These are phyloP conservation scores for Alternaria sp. DNA, from an alignment of 2,329 filamentous ascomycete species.

Conservation along the genomic window DNA sequence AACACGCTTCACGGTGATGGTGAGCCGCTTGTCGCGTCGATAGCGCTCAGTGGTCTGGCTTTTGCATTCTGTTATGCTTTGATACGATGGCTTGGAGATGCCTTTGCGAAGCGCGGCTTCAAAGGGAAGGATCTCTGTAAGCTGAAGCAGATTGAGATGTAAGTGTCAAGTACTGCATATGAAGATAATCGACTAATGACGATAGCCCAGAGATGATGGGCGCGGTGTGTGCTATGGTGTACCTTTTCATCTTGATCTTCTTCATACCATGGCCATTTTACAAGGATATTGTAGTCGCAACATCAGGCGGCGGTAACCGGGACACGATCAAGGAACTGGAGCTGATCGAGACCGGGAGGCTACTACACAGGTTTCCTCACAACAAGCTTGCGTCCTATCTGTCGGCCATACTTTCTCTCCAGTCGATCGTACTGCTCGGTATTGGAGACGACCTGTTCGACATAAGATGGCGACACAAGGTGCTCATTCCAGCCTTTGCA, in stretches of 20 bases:
- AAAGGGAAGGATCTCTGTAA: slow-evolving; percentile 91
- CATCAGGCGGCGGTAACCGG: slow-evolving; percentile 89
- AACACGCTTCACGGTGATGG: slow-evolving; percentile 85
- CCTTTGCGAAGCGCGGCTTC: slow-evolving; percentile 86
- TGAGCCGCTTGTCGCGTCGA: slow-evolving; percentile 84
- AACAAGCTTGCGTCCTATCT: slow-evolving; percentile 96
- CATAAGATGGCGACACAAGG: slow-evolving; percentile 98
- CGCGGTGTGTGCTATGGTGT: slow-evolving; percentile 88
- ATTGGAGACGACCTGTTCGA: slow-evolving; percentile 97
- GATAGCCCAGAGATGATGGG: slow-evolving; percentile 91
- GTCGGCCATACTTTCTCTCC: slow-evolving; percentile 89
- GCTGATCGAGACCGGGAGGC: slow-evolving; percentile 79
- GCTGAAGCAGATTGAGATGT: slow-evolving; percentile 75
- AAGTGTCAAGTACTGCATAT: slow-evolving; percentile 37
- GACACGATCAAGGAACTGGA: slow-evolving; percentile 79
- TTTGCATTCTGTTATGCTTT: slow-evolving; percentile 83
- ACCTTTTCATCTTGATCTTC: slow-evolving; percentile 83
- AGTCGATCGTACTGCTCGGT: slow-evolving; percentile 87
- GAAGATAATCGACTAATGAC: slow-evolving; percentile 20
- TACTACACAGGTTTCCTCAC: slow-evolving; percentile 91
- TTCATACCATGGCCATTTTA: slow-evolving; percentile 98
- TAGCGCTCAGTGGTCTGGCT: slow-evolving; percentile 84
- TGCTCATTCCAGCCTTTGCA: slow-evolving; percentile 94
- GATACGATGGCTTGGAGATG: slow-evolving; percentile 90
- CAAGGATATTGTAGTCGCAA: slow-evolving; percentile 95